phyloP scores from a whole-genome alignment of 2,329 filamentous ascomycete species.

The Teratosphaeria gauchensis region DNA sequence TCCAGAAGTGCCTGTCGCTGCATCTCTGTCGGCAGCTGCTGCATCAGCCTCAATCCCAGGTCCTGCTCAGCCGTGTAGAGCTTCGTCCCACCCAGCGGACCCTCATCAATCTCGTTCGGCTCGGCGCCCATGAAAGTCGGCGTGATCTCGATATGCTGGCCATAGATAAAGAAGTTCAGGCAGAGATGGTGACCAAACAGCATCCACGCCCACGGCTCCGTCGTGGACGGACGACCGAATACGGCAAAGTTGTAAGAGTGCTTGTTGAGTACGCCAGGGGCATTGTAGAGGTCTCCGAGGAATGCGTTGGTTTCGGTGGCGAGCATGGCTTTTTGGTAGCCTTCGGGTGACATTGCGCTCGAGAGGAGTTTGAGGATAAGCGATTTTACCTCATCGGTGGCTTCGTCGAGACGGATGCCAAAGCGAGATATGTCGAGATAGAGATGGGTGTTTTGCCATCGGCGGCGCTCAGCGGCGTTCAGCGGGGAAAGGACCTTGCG shows the following conservation, averaged over 20 bases:
- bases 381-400: conserved; percentile 35
- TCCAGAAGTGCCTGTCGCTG: conserved; percentile 49
- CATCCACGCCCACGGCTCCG: conserved; percentile 58
- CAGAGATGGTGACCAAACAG: conserved; percentile 75
- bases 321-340: conserved; percentile 58
- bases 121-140: conserved; percentile 76
- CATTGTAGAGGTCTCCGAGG: conserved; percentile 56
- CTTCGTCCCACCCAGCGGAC: conserved; percentile 55
- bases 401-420: conserved; percentile 61
- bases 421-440: conserved; percentile 49
- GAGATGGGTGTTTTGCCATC: conserved; percentile 65
- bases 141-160: conserved; percentile 55
- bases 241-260: conserved; percentile 62
- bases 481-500: conserved; percentile 47
- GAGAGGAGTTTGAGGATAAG: conserved; percentile 48
- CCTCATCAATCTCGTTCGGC: conserved; percentile 62
- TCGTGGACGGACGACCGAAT: conserved; percentile 53
- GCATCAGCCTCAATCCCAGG: conserved; percentile 61
- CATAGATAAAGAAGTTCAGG: conserved; percentile 59
- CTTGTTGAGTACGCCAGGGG: conserved; percentile 58
- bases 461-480: conserved; percentile 62
- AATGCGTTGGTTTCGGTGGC: conserved; percentile 71
- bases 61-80: conserved; percentile 56
- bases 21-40: conserved; percentile 41
- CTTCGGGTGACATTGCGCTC: conserved; percentile 55